Conservation (phyloP, 352 stramenopile genomes). For the Pelagophyceae sp. region DNA sequence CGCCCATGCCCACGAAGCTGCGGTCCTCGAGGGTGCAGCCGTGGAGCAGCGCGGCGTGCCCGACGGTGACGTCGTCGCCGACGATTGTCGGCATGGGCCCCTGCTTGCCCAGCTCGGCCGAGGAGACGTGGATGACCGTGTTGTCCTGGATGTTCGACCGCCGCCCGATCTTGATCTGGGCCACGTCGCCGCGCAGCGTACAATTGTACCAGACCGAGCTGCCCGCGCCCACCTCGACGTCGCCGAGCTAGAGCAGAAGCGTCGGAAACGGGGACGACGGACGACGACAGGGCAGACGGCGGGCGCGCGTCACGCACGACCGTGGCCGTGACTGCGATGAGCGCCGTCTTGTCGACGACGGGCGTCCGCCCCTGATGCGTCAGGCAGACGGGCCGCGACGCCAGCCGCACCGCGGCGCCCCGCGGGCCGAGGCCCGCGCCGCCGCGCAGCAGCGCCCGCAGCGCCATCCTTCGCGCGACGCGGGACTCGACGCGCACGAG, state of each 20-base stretch:
- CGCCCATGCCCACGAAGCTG: slow-evolving; percentile 46
- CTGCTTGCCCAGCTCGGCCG: slow-evolving; percentile 63
- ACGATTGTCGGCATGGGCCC: slow-evolving; percentile 50
- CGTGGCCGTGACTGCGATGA: not conserved
- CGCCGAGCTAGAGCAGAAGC: slow-evolving; percentile 18
- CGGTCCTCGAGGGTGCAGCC: slow-evolving; percentile 48
- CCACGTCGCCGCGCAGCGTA: slow-evolving; percentile 41
- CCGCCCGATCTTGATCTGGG: slow-evolving; percentile 71
- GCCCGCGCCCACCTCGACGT: slow-evolving; percentile 19
- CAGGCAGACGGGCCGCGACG: not conserved
- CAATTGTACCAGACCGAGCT: slow-evolving; percentile 24
- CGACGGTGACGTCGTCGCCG: slow-evolving; percentile 54
- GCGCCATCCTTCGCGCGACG: too few relatives aligned
- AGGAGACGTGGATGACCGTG: slow-evolving; percentile 66
- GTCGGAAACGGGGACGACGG: too few relatives aligned
- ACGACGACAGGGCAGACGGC: too few relatives aligned
- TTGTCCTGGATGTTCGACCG: slow-evolving; percentile 59
- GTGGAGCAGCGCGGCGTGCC: slow-evolving; percentile 50
- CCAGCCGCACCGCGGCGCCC: too few relatives aligned
- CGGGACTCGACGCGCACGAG: too few relatives aligned
- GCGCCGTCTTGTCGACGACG: not conserved
- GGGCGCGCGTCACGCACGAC: too few relatives aligned
- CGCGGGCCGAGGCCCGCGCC: too few relatives aligned
- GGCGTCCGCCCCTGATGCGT: not conserved
- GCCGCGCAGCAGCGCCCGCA: too few relatives aligned